Conservation (phyloP, 192 early-diverging fungal species). For the Podochytrium sp. region DNA sequence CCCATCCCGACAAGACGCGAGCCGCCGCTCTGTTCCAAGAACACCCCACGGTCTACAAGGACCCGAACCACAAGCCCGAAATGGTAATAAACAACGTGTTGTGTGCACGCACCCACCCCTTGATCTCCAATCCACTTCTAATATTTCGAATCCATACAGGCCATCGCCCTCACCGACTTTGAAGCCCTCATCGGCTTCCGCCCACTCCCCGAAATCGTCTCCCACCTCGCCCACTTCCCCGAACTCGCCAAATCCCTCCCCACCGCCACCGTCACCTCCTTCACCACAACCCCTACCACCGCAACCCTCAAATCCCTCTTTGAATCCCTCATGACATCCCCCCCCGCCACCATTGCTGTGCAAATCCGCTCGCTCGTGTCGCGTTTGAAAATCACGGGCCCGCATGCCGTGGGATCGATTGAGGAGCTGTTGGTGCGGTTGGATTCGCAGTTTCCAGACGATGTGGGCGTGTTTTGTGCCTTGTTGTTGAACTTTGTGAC, state of each 20-base stretch:
- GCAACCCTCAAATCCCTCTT: constrained; percentile 46
- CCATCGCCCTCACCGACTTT: constrained; percentile 92
- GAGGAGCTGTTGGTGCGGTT: constrained; percentile 76
- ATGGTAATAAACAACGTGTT: no score
- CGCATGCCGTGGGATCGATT: constrained; percentile 15
- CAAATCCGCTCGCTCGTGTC: constrained; percentile 61
- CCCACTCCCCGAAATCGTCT: constrained; percentile 76
- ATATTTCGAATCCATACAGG: constrained; percentile 38
- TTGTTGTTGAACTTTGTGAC: constrained; percentile 88
- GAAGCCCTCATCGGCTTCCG: constrained; percentile 94
- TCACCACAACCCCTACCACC: constrained; percentile 45
- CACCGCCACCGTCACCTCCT: constrained; percentile 37
- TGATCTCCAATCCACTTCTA: constrained; percentile 5
- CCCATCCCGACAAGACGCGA: constrained; percentile 93
- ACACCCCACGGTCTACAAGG: constrained; percentile 89
- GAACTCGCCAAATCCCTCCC: constrained; percentile 75
- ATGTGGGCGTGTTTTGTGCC: constrained; percentile 87
- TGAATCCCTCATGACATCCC: constrained; percentile 36
- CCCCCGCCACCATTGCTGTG: constrained; percentile 47
- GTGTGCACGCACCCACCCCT: constrained; percentile 6
- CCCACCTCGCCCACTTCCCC: constrained; percentile 70
- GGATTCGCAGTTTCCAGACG: constrained; percentile 83
- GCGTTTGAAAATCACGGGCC: constrained; percentile 36
- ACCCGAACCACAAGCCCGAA: constrained; percentile 92
- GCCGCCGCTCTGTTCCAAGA: constrained; percentile 72